phyloP scores from a whole-genome alignment of 1,284 basidiomycete species.

The Ustilago nuda region DNA sequence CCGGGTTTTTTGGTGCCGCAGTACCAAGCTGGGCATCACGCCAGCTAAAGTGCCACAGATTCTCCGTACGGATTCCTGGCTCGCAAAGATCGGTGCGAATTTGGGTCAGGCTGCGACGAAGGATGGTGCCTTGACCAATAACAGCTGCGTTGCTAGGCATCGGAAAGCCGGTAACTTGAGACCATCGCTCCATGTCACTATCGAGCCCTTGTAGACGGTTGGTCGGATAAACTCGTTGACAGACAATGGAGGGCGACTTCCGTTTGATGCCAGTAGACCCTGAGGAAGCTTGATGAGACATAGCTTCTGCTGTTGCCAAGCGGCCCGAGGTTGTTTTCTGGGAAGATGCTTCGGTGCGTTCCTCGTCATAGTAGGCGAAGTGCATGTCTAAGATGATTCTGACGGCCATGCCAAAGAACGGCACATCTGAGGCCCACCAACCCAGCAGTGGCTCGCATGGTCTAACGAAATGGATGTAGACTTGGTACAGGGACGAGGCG shows the following conservation, averaged over 20 bases:
- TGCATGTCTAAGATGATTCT: slow-evolving; percentile 40
- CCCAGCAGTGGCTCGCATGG: slow-evolving; percentile 36
- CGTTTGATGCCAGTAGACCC: neutral
- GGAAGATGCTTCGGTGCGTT: neutral
- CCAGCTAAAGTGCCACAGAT: slow-evolving; percentile 48
- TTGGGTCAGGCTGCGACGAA: slow-evolving; percentile 32
- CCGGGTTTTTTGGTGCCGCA: neutral
- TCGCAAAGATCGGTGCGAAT: slow-evolving; percentile 46
- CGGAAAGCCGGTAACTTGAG: slow-evolving; percentile 37
- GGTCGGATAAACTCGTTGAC: slow-evolving; percentile 42
- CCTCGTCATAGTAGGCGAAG: slow-evolving; percentile 14
- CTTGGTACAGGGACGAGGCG: slow-evolving; percentile 36
- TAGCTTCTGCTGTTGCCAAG: neutral
- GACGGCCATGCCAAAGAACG: slow-evolving; percentile 46
- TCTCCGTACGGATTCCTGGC: slow-evolving; percentile 42
- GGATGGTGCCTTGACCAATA: slow-evolving; percentile 44
- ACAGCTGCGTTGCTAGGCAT: slow-evolving; percentile 39
- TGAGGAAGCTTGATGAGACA: neutral
- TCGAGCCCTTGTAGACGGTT: slow-evolving; percentile 50
- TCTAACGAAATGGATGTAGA: slow-evolving; percentile 38
- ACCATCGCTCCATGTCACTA: slow-evolving; percentile 39
- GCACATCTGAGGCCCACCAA: slow-evolving; percentile 52
- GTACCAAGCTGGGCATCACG: slow-evolving; percentile 16
- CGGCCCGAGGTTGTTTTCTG: neutral
- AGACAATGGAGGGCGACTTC: slow-evolving; percentile 33